Base-by-base conservation (phyloP, 140 eudicot genomes). In the Flaveria floridana region DNA sequence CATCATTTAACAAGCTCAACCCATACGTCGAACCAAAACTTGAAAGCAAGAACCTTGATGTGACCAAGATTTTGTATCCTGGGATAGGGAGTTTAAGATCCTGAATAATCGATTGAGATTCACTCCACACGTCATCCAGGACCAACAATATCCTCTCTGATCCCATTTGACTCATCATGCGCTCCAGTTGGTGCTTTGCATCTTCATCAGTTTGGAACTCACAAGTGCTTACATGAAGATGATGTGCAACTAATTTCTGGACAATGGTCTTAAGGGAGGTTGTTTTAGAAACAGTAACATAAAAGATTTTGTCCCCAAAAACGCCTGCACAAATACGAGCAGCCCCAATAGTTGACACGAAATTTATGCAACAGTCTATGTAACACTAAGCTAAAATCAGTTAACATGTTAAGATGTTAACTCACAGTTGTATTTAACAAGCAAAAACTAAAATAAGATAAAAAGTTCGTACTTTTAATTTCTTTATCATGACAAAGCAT, bases 121-220 rank as follows among this genome's bases (percentile, higher is more conserved):
- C 87, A 4, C 74, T 41, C 88, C 84, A 75, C 63, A 86, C 83
- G 34, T 86, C 90, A 78, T 86, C 90, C 39, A 86, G 68, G 63
- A 86, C 90, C 70, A 86, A 44, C 50, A 86, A 76, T 42, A 78
- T 68, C 42, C 73, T 74, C 42, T 71, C 26, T 28, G 79, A 73
- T 53, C 79, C 70, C 63, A 73, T 76, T 58, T 66, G 57, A 4
- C 68, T 65, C 59, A 82, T 25, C 72, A 83, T 44, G 66, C 47
- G 59, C 72, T 83, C 79, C 10, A 86, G 70, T 42, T 81, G 83
- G 69, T 72, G 51, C 51, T 75, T 77, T 48, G 86, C 87, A 23
- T 83, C 90, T 77, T 83, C 87, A 61, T 86, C 88, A 63, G 69
- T 81, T 65, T 67, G 84, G 19, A 86, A 78, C 34, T 66, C 76